A percentile compares a stretch with the other conserved stretches of the same genome.
phyloP scores from a whole-genome alignment of 352 stramenopile species.

The Pythium sp. region DNA sequence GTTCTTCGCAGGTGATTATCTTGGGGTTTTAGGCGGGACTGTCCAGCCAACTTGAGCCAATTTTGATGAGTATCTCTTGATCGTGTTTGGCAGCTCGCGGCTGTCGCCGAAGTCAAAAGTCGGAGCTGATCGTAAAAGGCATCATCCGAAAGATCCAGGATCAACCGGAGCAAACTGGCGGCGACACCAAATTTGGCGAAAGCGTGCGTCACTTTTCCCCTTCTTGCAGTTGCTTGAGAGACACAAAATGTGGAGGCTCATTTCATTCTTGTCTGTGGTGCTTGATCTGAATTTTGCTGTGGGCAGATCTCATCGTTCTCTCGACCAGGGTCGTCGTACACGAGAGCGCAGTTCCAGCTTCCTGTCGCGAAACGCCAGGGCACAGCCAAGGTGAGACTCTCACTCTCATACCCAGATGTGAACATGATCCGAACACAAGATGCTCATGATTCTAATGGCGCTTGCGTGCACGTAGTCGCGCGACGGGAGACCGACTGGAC shows the following conservation, averaged over 20 bases:
- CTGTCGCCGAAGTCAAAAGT: constrained; percentile 48
- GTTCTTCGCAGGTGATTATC: constrained; percentile 46
- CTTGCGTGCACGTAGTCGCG: constrained; percentile 35
- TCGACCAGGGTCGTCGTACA: constrained; percentile 70
- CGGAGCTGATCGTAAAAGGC: constrained; percentile 52
- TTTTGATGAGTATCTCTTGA: background rate
- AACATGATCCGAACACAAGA: background rate
- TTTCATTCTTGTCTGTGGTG: background rate
- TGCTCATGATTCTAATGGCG: background rate
- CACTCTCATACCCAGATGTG: background rate
- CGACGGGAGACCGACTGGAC: constrained; percentile 33
- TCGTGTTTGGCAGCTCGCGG: constrained; percentile 30
- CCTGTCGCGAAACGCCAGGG: constrained; percentile 40
- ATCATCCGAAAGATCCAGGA: constrained; percentile 67
- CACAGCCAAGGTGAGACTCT: constrained; percentile 38
- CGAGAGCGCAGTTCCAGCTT: constrained; percentile 54
- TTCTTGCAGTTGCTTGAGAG: background rate
- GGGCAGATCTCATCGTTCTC: constrained; percentile 72
- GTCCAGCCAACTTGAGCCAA: background rate
- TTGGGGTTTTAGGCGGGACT: background rate
- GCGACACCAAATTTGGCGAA: constrained; percentile 35
- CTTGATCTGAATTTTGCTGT: background rate
- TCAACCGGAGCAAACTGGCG: constrained; percentile 39
- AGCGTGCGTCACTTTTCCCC: constrained; percentile 9
- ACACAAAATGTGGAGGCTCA: background rate